phyloP scores from a whole-genome alignment of 2,329 filamentous ascomycete species.

The Fusarium xylarioides region DNA sequence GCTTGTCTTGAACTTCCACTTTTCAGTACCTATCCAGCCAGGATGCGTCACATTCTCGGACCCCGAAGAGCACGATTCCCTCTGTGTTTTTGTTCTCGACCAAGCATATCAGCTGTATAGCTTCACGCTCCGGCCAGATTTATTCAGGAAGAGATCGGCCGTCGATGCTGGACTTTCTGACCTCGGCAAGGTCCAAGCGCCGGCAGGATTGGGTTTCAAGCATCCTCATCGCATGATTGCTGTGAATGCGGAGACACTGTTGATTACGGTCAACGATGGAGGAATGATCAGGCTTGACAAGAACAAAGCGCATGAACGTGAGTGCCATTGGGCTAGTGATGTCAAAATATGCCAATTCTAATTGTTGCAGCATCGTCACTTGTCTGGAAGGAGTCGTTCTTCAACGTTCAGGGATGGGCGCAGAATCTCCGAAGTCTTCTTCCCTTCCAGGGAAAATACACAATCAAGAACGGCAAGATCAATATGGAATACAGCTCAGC shows the following conservation, averaged over 20 bases:
- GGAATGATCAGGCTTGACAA: slow-evolving; percentile 76
- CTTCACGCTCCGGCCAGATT: slow-evolving; percentile 82
- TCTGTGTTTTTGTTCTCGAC: slow-evolving; percentile 84
- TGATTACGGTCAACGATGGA: slow-evolving; percentile 84
- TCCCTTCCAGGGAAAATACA: slow-evolving; percentile 71
- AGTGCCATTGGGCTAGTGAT: slow-evolving; percentile 30
- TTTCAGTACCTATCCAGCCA: slow-evolving; percentile 76
- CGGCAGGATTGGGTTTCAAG: slow-evolving; percentile 80
- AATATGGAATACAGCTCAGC: slow-evolving; percentile 75
- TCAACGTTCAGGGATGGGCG: slow-evolving; percentile 77
- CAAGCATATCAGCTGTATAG: slow-evolving; percentile 83
- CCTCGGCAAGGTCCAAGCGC: slow-evolving; percentile 77
- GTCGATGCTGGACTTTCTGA: slow-evolving; percentile 79
- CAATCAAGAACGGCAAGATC: slow-evolving; percentile 68
- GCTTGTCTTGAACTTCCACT: slow-evolving; percentile 80
- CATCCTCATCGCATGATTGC: slow-evolving; percentile 83
- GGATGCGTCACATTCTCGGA: slow-evolving; percentile 87
- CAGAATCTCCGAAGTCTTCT: slow-evolving; percentile 73
- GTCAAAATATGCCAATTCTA: not conserved
- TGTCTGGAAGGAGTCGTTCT: slow-evolving; percentile 76
- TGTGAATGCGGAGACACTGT: slow-evolving; percentile 74
- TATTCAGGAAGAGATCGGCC: slow-evolving; percentile 75
- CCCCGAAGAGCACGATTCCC: slow-evolving; percentile 76
- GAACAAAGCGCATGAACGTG: slow-evolving; percentile 59
- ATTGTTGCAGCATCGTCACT: slow-evolving; percentile 39